Evolutionary conservation across 805 yeast genomes (phyloP), one percentile per base, ranked within the genome.

Genomic region (Martiniozyma abietophila): DNA sequence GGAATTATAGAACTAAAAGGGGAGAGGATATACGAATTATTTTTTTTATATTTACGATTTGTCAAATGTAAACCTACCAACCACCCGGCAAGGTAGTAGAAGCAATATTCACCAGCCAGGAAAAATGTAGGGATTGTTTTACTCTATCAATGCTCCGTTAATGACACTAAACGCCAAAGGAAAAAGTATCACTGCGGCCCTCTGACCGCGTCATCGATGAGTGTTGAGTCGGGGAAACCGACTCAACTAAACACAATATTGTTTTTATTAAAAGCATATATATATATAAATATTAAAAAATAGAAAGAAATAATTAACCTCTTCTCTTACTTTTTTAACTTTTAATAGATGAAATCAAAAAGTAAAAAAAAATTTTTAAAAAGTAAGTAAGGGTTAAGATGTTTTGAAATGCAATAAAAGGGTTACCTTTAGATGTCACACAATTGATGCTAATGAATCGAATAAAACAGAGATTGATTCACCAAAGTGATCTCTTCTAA

Each of bases 401-500:
- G 15, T 18, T 16, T 28, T 25, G 15, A n/a, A 14, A 15, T 14
- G 35, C 17, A 29, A 21, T 11, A 4, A 20, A 14, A 14, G 18
- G 3, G 9, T 18, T 12, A 8, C 7, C 16, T 31, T 8, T 6
- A 16, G 9, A 10, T 14, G 16, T 42, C 31, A 58, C 26, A 51
- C 53, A 33, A 58, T 49, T 27, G 74, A 72, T 31, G 88, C 81
- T 44, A 86, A 68, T 32, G 94, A 85, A 58, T 88, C 95, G 56
- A 89, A 88, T 49, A 88, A 64, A 15, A 88, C 95, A 26, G 95
- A 83, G 42, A 89, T 88, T 49, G 94, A 80, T 65, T 89, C 97
- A 57, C 98, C 99, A 50, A 89, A 88, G 59, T 92, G 99, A 56
- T 92, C 96, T 65, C 99, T 81, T 64, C 99, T 79, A 42, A 92